Conservation (phyloP, 331 rosid species). For the Spiraea crenata region DNA sequence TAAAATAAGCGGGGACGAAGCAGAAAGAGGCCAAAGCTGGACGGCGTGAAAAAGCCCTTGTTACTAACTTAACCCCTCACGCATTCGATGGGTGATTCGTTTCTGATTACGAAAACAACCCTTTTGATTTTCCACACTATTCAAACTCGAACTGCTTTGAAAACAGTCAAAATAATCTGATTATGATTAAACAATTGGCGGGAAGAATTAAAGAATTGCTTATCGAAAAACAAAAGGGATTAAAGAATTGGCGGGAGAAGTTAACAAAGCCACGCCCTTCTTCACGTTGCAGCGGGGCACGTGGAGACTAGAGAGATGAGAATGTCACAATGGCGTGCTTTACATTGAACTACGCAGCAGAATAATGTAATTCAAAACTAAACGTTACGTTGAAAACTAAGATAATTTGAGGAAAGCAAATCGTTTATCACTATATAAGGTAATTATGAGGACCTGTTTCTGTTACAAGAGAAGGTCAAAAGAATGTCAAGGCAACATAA, state of each 20-base stretch:
- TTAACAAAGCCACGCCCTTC: not conserved
- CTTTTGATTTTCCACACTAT: not conserved
- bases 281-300: too few species aligned
- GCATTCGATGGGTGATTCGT: not conserved
- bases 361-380: too few species aligned
- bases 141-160: not conserved
- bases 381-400: too few species aligned
- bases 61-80: not conserved
- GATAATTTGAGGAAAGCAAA: too few species aligned
- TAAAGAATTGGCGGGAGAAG: slow-evolving; percentile 4
- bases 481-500: too few species aligned
- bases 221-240: not conserved
- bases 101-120: not conserved
- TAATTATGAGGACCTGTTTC: too few species aligned
- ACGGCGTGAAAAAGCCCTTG: slow-evolving; percentile 30
- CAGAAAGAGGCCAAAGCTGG: not conserved
- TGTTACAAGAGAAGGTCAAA: too few species aligned
- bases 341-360: too few species aligned
- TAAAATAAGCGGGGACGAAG: not conserved
- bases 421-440: too few species aligned
- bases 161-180: not conserved
- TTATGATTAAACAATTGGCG: slow-evolving; percentile 8
- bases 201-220: slow-evolving; percentile 8
- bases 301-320: too few species aligned
- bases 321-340: too few species aligned